Base-by-base conservation (phyloP, 768 basidiomycete genomes). In the Boletus sp. region DNA sequence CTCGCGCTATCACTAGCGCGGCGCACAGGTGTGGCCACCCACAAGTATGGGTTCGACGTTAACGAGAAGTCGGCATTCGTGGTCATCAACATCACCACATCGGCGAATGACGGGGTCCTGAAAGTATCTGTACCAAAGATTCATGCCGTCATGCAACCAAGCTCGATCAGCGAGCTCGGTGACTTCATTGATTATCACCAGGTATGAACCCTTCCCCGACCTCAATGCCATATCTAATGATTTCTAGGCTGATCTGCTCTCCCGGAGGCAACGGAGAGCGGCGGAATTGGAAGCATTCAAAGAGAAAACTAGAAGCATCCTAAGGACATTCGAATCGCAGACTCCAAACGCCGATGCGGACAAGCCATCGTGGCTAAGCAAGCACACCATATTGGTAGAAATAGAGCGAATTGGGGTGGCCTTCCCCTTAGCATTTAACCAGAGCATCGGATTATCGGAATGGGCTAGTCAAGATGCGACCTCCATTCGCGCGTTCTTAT, bases 111-210 rank as follows among this genome's bases (percentile, higher is more conserved):
- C 7, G 69, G 62, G 33, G 29, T 53, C n/a, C 47, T 91, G 29
- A 76, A 84, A 36, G 57, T 94, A 32, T 71, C 76, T 1, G 72
- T 95, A 24, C 83, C 82, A 8, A 91, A 89, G 70, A 84, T 93
- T 3, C 92, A 98, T 65, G 94, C 95, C 1, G 90, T 96, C 35
- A 87, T 97, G 89, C 94, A 94, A 69, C 88, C 95, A 10, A 92
- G 91, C 60, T 95, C 96, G 0, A 87, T 98, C 50, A 88, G 89
- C 20, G 91, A 96, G 67, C 76, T 98, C 8, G 91, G 89, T 15
- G 95, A 98, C 68, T 92, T 94, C 60, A 71, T 93, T 40, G 93
- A 96, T 67, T 80, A 92, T 63, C 76, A 92, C 41, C 92, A 91
- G 80, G 92, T 88, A 74, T 58, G 54, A 9, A 35, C 29, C 9